Percentiles rank a stretch among this genome's conserved stretches.
phyloP scores from a whole-genome alignment of 2,329 filamentous ascomycete species.

The Colletotrichum sp. region DNA sequence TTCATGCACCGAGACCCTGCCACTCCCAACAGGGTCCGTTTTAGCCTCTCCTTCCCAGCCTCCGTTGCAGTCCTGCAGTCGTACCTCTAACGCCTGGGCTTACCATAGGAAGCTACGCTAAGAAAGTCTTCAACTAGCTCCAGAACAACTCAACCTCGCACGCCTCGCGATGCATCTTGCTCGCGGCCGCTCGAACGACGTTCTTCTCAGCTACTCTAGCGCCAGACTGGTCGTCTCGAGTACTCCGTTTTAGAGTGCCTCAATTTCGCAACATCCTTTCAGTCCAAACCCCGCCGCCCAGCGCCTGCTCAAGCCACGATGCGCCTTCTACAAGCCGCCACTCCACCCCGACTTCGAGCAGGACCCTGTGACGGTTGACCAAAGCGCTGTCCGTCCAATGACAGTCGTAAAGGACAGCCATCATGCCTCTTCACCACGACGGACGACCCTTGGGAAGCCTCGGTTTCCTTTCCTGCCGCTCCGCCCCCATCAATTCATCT shows the following conservation, averaged over 20 bases:
- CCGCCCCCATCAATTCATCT: not conserved
- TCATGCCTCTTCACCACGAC: not conserved
- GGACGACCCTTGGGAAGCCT: not conserved
- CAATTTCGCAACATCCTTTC: not conserved
- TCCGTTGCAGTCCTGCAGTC: not conserved
- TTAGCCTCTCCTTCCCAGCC: not conserved
- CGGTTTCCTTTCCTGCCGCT: not conserved
- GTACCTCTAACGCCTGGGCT: not conserved
- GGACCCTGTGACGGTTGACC: not conserved
- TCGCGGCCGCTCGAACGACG: not conserved
- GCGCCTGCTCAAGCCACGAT: not conserved
- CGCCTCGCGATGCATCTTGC: not conserved
- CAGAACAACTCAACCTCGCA: not conserved
- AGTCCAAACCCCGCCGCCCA: not conserved
- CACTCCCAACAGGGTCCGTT: not conserved
- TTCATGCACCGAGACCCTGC: not conserved
- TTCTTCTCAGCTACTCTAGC: not conserved
- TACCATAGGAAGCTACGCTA: not conserved
- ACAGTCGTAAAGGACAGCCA: not conserved
- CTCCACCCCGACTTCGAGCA: not conserved
- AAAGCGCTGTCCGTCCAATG: not conserved
- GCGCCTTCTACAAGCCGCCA: not conserved
- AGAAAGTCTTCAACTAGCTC: not conserved
- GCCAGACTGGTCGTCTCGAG: not conserved
- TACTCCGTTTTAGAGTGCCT: not conserved